These are phyloP conservation scores for Candida tallmaniae DNA, from an alignment of 805 yeast genomes.

Conservation along the genomic window DNA sequence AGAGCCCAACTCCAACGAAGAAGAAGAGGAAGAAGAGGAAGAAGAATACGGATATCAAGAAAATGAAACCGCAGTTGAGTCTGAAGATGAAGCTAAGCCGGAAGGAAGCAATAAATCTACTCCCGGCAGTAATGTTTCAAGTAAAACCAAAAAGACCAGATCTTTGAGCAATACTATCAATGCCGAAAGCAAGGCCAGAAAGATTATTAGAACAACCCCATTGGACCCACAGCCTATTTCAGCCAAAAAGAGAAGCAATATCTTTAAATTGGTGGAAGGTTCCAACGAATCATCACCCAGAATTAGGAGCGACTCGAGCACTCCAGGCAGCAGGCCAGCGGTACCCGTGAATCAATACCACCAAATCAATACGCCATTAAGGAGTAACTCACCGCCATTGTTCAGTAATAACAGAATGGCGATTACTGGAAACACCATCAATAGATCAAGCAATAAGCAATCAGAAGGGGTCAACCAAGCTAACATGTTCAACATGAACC, in stretches of 20 bases:
- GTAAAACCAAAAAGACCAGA: conserved; percentile 38
- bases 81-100: conserved; percentile 14
- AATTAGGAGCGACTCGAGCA: conserved; percentile 4
- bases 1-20: conserved; percentile 27
- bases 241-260: conserved; percentile 28
- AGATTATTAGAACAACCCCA: conserved; percentile 73
- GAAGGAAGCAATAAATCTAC: conserved; percentile 26
- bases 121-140: conserved; percentile 31
- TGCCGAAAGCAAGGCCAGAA: conserved; percentile 70
- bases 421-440: conserved; percentile 14
- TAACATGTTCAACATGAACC: conserved; percentile 4
- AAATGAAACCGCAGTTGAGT: conserved; percentile 19
- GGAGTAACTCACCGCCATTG: conserved; percentile 6
- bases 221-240: conserved; percentile 78
- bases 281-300: conserved; percentile 30
- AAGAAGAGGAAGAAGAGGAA: conserved; percentile 18
- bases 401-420: conserved; percentile 12
- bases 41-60: conserved; percentile 18
- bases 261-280: conserved; percentile 34
- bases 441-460: conserved; percentile 6
- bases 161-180: conserved; percentile 51
- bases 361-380: not conserved
- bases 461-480: conserved; percentile 3
- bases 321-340: not conserved
- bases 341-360: not conserved